Evolutionary conservation across 2,329 filamentous ascomycete species (phyloP), one percentile per base, ranked within the genome.

Genomic region (Penicillium psychrosexuale): DNA sequence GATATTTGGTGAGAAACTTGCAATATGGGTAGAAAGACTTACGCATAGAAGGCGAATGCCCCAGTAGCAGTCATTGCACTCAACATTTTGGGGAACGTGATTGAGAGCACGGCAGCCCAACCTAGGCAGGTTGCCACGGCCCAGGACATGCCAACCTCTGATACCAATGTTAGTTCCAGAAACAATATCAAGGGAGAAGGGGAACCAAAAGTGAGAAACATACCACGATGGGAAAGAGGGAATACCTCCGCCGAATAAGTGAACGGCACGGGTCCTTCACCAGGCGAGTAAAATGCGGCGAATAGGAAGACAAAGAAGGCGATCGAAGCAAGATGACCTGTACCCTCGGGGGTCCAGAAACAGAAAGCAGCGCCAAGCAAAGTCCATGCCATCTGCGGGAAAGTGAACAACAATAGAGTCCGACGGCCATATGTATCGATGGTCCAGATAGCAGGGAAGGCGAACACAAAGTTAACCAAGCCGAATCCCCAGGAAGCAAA

Each of bases 341-440:
- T 76, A 22, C 66, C 73, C 0, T 70, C 59, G 0, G 73, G 72
- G 19, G 85, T 78, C 37, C 82, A 76, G 48, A 82, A 84, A 62
- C 79, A 83, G 44, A 87, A 77, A 5, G 82, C 84, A n/a, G 82
- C 83, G 0, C 82, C 82, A 1, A 87, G 76, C n/a, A 87, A 71
- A 5, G 83, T 84, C 83, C 84, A 86, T 12, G 82, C 82, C 84
- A 87, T 87, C 56, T 86, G 78, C 0, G 84, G 84, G 65, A 87
- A 87, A 3, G 85, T 87, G 69, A 87, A 86, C 0, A 86, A 73
- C 2, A 87, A 76, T 12, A 88, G 75, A 15, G 81, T 74, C 33
- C 85, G 80, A 33, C 85, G 82, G n/a, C 84, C 85, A 58, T 81
- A 86, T 0, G 84, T 87, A 65, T 88, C 85, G 57, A 88, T 87